phyloP scores from a whole-genome alignment of 352 stramenopile genomes.

The Pythium biforme region DNA sequence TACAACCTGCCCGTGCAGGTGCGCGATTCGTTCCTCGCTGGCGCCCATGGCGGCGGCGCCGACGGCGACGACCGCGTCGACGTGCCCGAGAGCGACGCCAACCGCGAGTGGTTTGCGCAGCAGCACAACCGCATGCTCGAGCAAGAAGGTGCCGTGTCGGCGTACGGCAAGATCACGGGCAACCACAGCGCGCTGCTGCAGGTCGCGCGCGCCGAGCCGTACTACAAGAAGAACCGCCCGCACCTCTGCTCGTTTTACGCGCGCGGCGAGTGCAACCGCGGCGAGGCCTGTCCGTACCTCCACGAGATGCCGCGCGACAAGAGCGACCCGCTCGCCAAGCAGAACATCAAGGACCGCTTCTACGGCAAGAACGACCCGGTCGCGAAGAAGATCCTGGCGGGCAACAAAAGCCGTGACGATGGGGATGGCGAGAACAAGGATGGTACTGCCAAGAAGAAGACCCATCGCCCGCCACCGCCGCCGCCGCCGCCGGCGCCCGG shows the following conservation, averaged over 20 bases:
- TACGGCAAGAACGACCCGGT: constrained; percentile 94
- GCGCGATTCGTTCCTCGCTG: constrained; percentile 86
- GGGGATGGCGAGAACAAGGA: constrained; percentile 31
- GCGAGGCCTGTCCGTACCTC: constrained; percentile 92
- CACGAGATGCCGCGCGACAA: constrained; percentile 94
- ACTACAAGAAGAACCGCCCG: constrained; percentile 91
- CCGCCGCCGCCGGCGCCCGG: constrained; percentile 27
- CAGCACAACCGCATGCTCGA: constrained; percentile 91
- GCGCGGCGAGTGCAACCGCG: constrained; percentile 92
- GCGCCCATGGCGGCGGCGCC: constrained; percentile 20
- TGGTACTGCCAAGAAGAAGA: constrained; percentile 28
- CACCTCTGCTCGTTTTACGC: constrained; percentile 96
- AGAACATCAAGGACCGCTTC: constrained; percentile 95
- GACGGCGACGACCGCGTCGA: constrained; percentile 56
- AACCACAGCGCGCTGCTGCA: constrained; percentile 81
- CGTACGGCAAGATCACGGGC: constrained; percentile 80
- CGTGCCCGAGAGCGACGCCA: constrained; percentile 92
- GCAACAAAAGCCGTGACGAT: no score
- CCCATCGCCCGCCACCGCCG: constrained; percentile 27
- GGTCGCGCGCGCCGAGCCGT: constrained; percentile 82
- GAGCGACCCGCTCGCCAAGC: constrained; percentile 92
- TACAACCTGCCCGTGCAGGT: constrained; percentile 96
- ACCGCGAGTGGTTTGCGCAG: constrained; percentile 94
- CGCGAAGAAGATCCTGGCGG: constrained; percentile 84
- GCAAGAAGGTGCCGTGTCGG: constrained; percentile 83